Base-by-base conservation (phyloP, 208 protist genomes). In the Lotmaria passim region DNA sequence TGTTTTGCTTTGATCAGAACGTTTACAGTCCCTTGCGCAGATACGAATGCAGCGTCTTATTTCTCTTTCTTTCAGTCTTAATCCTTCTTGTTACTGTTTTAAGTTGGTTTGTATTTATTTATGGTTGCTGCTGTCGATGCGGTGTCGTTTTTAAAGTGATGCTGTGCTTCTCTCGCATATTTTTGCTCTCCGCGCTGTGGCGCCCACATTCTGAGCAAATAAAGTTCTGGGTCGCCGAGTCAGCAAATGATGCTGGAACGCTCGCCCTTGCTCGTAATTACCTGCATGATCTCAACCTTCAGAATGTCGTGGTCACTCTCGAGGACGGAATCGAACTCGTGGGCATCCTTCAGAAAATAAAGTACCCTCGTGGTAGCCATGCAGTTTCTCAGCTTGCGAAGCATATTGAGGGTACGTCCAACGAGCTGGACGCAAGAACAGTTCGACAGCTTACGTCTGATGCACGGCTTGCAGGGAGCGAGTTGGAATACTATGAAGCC, bases 151-250 rank as follows among this genome's bases (percentile, higher is more conserved):
- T 26, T 23, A 47, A 23, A 7, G 15, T 52, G 23, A 14, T 51
- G 41, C 38, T 56, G 2, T 33, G 21, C n/a, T 23, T n/a, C 24
- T 56, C 33, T 14, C 44, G 33, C 19, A 26, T 51, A 6, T 26
- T 44, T 17, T 47, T 71, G 3, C 52, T 75, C 43, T 81, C 75
- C n/a, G 34, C 56, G 15, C 62, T 75, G 28, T 93, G 87, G 84
- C 75, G 81, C 8, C 74, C 79, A 30, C 87, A 93, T 69, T 83
- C 82, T 8, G 83, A 87, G 75, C 82, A 85, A 46, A 65, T 93
- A 14, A 86, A 90, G 56, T 50, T 58, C 7, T 90, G 81, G 79
- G 73, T 90, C 65, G 82, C 85, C 1, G 55, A 43, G n/a, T 57
- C 82, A 24, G 28, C 61, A 0, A 74, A 50, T 41, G 79, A 86